These are phyloP conservation scores for Aspergillus tubingensis DNA, from an alignment of 2,329 filamentous ascomycete species.

Conservation along the genomic window DNA sequence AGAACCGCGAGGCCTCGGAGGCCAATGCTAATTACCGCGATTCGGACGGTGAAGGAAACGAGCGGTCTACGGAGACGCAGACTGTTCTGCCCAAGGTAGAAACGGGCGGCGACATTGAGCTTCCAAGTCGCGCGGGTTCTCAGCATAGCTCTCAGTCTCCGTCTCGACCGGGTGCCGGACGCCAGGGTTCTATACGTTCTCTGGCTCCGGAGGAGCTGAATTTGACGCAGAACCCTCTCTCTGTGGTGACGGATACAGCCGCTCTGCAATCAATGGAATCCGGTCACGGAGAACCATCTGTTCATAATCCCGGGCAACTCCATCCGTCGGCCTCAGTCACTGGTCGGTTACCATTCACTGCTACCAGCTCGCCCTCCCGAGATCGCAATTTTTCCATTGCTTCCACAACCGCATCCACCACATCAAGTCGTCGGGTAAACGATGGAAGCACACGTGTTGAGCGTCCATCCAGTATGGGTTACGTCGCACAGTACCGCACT, in stretches of 20 bases:
- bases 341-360: slow-evolving; percentile 47
- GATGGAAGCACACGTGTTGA: slow-evolving; percentile 30
- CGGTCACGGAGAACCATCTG: slow-evolving; percentile 16
- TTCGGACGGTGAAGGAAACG: slow-evolving; percentile 24
- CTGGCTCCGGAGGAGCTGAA: slow-evolving; percentile 18
- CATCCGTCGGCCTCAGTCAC: slow-evolving; percentile 31
- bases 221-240: slow-evolving; percentile 16
- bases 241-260: slow-evolving; percentile 24
- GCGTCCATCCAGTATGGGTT: slow-evolving; percentile 53
- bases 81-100: slow-evolving; percentile 63
- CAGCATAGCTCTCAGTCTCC: slow-evolving; percentile 53
- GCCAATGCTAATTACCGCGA: slow-evolving; percentile 29
- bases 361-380: slow-evolving; percentile 38
- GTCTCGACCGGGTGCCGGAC: slow-evolving; percentile 71
- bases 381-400: slow-evolving; percentile 40
- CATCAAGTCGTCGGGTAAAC: slow-evolving; percentile 37
- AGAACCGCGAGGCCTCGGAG: slow-evolving; percentile 30
- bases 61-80: slow-evolving; percentile 32
- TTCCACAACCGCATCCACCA: slow-evolving; percentile 40
- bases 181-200: slow-evolving; percentile 34
- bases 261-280: slow-evolving; percentile 13
- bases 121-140: slow-evolving; percentile 65
- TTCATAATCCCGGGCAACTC: slow-evolving; percentile 22
- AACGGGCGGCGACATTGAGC: slow-evolving; percentile 59
- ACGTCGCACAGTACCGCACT: slow-evolving; percentile 51